A percentile compares a stretch with the other conserved stretches of the same genome.
Evolutionary conservation across 768 basidiomycete species (phyloP).

Genomic region (Boletus barrowsii): DNA sequence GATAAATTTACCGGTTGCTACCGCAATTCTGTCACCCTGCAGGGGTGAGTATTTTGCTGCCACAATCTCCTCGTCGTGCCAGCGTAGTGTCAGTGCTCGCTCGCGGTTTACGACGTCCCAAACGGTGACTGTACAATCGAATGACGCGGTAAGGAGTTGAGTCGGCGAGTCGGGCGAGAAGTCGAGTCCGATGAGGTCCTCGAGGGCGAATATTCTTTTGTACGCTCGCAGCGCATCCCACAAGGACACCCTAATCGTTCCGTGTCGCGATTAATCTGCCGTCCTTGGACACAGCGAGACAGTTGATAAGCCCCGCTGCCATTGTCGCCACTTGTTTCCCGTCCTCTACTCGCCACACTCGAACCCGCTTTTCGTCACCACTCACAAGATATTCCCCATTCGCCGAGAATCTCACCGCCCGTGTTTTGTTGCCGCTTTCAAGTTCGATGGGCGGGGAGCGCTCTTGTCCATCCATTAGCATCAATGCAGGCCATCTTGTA

Average conservation of each 20-base stretch:
- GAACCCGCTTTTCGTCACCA: not conserved
- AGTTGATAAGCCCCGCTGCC: not conserved
- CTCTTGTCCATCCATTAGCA: not conserved
- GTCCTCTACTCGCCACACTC: not conserved
- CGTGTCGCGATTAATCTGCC: not conserved
- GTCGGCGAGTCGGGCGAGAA: not conserved
- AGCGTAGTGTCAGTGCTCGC: not conserved
- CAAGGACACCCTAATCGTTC: too few relatives aligned
- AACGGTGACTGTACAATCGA: not conserved
- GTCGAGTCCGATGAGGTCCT: not conserved
- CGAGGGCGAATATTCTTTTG: not conserved
- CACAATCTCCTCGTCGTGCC: not conserved
- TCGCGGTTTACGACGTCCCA: not conserved
- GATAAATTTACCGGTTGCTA: not conserved
- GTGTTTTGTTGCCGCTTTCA: not conserved
- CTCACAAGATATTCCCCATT: not conserved
- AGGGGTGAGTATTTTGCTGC: slow-evolving; percentile 1
- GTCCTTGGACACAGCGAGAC: not conserved
- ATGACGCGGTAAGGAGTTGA: not conserved
- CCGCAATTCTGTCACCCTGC: not conserved
- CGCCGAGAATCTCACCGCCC: not conserved
- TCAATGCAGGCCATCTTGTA: not conserved
- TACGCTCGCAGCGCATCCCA: not conserved
- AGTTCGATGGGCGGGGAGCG: not conserved
- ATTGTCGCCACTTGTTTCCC: not conserved